Base-by-base conservation (phyloP, 225 moss, liverwort and hornwort genomes). In the Pseudisothecium myosuroides region DNA sequence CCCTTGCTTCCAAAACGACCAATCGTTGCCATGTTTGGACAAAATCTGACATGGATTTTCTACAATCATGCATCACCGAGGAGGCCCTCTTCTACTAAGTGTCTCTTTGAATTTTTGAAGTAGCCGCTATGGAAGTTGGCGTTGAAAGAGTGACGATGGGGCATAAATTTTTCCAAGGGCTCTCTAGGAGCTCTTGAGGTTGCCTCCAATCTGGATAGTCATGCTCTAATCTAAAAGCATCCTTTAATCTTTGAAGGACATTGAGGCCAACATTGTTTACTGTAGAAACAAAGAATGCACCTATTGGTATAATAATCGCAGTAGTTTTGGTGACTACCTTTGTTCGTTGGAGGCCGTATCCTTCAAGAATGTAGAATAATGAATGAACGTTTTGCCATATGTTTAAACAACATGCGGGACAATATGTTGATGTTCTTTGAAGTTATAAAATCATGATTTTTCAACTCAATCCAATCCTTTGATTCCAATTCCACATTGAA, bases 141-240 rank as follows among this genome's bases (percentile, higher is more conserved):
- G 9, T 68, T 65, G 34, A 65, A 65, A 34, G 9, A 32, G 1
- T 36, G 7, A 69, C 2, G 2, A 1, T 23, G 3, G 10, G 7
- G 13, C 1, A 1, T 7, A 69, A 69, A 69, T 26, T 26, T 23
- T 39, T 69, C 7, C 7, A n/a, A 69, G 13, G 7, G 23, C 13
- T 69, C 0, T 1, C 4, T 2, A n/a, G 1, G 7, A 69, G 13
- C 2, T 0, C 0, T 39, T n/a, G 68, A 69, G 3, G 2, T 0
- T 0, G 0, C 2, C 12, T 1, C 12, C 12, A 68, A 34, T 1
- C 1, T 22, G 1, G 7, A 2, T 69, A 4, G n/a, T 12, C 12
- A 39, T n/a, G 3, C 7, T 39, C 1, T 12, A 41, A 9, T 72
- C 14, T 2, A 43, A 72, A 72, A 71, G 15, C 15, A 26, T 69